phyloP scores from a whole-genome alignment of 805 yeast genomes.

The Wickerhamomyces bisporus region DNA sequence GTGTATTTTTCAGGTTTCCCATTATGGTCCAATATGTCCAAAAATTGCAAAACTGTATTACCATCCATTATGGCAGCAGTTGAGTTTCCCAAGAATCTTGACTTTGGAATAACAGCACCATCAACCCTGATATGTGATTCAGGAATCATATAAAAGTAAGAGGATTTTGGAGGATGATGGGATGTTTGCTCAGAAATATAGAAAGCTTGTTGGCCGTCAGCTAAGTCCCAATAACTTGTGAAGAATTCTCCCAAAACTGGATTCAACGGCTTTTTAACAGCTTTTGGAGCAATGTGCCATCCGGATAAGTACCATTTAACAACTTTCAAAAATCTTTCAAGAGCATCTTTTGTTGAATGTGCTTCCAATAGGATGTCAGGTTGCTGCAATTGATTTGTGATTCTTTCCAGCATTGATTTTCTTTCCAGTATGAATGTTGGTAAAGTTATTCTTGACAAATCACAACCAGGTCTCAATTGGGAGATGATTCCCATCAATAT shows the following conservation, averaged over 20 bases:
- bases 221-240: conserved; percentile 87
- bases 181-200: conserved; percentile 93
- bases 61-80: conserved; percentile 99
- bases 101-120: conserved; percentile 82
- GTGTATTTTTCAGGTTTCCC: conserved; percentile 64
- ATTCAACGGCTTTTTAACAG: conserved; percentile 94
- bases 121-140: conserved; percentile 77
- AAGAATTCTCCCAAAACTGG: conserved; percentile 92
- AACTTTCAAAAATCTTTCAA: conserved; percentile 66
- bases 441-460: conserved; percentile 81
- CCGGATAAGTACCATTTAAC: conserved; percentile 89
- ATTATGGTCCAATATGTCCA: conserved; percentile 46
- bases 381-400: conserved; percentile 79
- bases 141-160: conserved; percentile 86
- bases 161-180: conserved; percentile 97
- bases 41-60: conserved; percentile 60
- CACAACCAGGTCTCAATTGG: conserved; percentile 90
- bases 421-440: conserved; percentile 95
- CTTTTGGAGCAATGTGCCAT: conserved; percentile 98
- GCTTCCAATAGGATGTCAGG: conserved; percentile 76
- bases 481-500: conserved; percentile 83
- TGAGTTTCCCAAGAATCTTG: conserved; percentile 88
- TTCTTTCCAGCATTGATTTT: conserved; percentile 93
- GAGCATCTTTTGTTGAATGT: conserved; percentile 48
- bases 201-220: conserved; percentile 66